Base-by-base conservation (phyloP, 495 filamentous ascomycete species). In the Bombardia bombarda region DNA sequence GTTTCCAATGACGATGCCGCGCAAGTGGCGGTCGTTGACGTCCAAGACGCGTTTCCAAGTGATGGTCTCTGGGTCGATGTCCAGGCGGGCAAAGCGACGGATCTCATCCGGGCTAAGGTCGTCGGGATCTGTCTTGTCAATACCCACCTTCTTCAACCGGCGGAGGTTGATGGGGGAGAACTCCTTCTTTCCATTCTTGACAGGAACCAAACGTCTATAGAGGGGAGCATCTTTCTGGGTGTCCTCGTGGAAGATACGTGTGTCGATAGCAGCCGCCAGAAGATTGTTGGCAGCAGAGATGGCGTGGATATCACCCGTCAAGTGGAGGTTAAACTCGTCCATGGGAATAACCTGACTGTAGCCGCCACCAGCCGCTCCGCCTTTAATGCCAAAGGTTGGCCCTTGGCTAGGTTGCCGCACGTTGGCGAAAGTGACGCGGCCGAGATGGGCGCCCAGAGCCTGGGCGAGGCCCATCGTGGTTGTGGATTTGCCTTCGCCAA, bases 321-420 rank as follows among this genome's bases (percentile, higher is more conserved):
- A 67, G 60, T 98, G 92, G 48, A 98, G 72, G 60, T 98, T 98
- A 73, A 98, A 98, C 62, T 98, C 92, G 50, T 98, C 92, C 92
- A 98, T 98, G 40, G 92, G 92, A 51, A 98, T 97, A 55, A 97
- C 92, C 64, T 98, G 92, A 62, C 87, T 93, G 72, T 95, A 98
- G 13, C 92, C 92, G 51, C 92, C 92, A 55, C 92, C 92, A 43
- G 92, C 92, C 40, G 92, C 92, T 49, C 92, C 92, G 33, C 92
- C 92, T 69, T 98, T 98, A 73, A 98, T 96, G 55, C 92, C 92
- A 57, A 98, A 98, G 0, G 92, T 98, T 39, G 92, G 92, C 8
- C 92, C 92, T 70, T 96, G 92, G 55, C 86, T 93, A 22, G 92
- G 92, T 66, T 98, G 92, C 36, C 92, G 80, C 39, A 98, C 92